These are phyloP conservation scores for Chlamydomonas eustigma DNA, from an alignment of 139 green algal species.

Conservation along the genomic window DNA sequence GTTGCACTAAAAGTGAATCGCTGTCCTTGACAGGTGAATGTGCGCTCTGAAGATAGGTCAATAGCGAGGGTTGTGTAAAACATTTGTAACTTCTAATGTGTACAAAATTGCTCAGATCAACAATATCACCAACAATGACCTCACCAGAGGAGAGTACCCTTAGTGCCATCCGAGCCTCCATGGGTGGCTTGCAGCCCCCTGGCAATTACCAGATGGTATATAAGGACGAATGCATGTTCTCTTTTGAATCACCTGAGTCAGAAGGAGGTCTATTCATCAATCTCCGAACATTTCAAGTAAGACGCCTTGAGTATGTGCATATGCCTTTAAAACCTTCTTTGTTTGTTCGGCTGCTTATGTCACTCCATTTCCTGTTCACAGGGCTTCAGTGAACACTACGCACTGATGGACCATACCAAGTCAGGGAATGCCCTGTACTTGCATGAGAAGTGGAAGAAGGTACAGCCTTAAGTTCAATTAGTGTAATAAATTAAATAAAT, in stretches of 20 bases:
- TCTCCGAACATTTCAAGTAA: slow-evolving; percentile 68
- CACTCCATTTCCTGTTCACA: slow-evolving; percentile 25
- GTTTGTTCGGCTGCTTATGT: background rate
- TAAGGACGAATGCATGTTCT: slow-evolving; percentile 91
- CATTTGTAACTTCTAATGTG: too few species aligned
- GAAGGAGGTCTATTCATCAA: slow-evolving; percentile 86
- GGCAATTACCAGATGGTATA: slow-evolving; percentile 74
- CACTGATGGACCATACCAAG: slow-evolving; percentile 70
- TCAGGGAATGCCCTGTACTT: slow-evolving; percentile 78
- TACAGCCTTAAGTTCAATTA: slow-evolving; percentile 18
- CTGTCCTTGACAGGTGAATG: too few species aligned
- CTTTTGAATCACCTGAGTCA: slow-evolving; percentile 75
- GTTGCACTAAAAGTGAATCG: too few species aligned
- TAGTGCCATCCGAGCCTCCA: too few species aligned
- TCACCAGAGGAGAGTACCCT: too few species aligned
- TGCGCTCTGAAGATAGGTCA: too few species aligned
- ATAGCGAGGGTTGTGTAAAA: too few species aligned
- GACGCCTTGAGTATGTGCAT: slow-evolving; percentile 1
- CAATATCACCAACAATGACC: too few species aligned
- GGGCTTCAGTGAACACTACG: slow-evolving; percentile 66
- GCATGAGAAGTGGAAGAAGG: slow-evolving; percentile 59
- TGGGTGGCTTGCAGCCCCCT: too few species aligned
- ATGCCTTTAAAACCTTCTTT: background rate
- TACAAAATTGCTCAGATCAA: too few species aligned
- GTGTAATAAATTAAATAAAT: background rate